Conservation (phyloP, 208 protist species). For the Plasmodiophora brassicae region DNA sequence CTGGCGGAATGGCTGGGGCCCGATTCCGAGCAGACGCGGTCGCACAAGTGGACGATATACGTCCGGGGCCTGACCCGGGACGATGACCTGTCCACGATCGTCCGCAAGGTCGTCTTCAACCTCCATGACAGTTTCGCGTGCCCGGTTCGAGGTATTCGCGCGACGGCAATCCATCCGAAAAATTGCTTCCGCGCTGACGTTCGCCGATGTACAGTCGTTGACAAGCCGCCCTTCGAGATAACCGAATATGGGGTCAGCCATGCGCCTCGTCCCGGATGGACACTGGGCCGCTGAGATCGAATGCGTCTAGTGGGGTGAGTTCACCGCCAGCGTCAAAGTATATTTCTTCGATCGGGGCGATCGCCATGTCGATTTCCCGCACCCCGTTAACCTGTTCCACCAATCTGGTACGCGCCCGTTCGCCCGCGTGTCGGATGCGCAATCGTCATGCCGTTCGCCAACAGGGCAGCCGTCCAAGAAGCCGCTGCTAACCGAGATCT, state of each 20-base stretch:
- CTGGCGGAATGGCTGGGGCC: not conserved
- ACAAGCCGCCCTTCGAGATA: not conserved
- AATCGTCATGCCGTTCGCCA: too few species aligned
- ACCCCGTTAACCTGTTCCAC: conserved; percentile 8
- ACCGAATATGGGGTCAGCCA: not conserved
- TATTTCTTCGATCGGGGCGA: not conserved
- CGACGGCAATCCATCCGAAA: too few species aligned
- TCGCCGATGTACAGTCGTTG: not conserved
- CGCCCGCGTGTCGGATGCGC: too few species aligned
- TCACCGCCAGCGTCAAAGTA: not conserved
- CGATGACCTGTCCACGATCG: conserved; percentile 32
- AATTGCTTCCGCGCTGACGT: too few species aligned
- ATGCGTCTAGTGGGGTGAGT: conserved; percentile 6
- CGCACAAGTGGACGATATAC: conserved; percentile 25
- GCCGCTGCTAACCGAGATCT: conserved; percentile 14
- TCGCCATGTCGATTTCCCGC: not conserved
- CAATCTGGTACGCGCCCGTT: not conserved
- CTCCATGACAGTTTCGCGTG: conserved; percentile 7
- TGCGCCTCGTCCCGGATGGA: too few species aligned
- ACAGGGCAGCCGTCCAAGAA: conserved; percentile 15
- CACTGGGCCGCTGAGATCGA: not conserved
- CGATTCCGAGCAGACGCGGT: not conserved
- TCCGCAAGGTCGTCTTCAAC: not conserved
- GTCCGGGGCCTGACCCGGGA: not conserved
- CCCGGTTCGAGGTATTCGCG: not conserved